Base-by-base conservation (phyloP, 2,329 filamentous ascomycete species). In the Aureobasidium mangrovei region DNA sequence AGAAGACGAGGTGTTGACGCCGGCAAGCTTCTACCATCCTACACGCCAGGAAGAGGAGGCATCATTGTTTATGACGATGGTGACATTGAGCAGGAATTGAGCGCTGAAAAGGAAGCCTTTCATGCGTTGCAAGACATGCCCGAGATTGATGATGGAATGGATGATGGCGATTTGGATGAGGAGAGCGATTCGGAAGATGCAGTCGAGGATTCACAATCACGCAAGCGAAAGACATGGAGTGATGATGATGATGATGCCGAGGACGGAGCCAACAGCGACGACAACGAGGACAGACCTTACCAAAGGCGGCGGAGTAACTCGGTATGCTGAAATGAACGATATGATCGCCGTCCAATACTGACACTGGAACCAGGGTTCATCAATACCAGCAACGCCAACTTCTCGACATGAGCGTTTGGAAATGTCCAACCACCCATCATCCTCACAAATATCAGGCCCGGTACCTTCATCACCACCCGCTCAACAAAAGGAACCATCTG, bases 1-100 rank as follows among this genome's bases (percentile, higher is more conserved):
- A 79, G 78, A 58, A 80, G 81, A 5, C 65, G 70, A 8, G 90
- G 91, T 7, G 82, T 95, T 3, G 78, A 81, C 24, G 82, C 82
- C 42, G 91, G 91, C 1, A 82, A 82, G 55, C 80, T 97, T 48
- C 77, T 80, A 28, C 79, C 81, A 10, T 73, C 77, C 0, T 96
- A 94, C 67, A 84, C 81, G 59, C 82, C 87, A 4, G 86, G 88
- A 31, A 85, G 80, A 64, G 91, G 91, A 18, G 93, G 93, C 0
- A 86, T 98, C 40, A 81, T 98, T 57, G 90, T 96, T 2, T 95
- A 93, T 67, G 93, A 97, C 65, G 93, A 97, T 65, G 93, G 91
- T 1, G 93, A 98, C 67, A 91, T 98, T 48, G 86, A 91, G 61
- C 86, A 91, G 61, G 87, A 91, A 33, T 73, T 98, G 33, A 71